These are phyloP conservation scores for Tylopilus sp. DNA, from an alignment of 1,284 basidiomycete genomes.

Conservation along the genomic window DNA sequence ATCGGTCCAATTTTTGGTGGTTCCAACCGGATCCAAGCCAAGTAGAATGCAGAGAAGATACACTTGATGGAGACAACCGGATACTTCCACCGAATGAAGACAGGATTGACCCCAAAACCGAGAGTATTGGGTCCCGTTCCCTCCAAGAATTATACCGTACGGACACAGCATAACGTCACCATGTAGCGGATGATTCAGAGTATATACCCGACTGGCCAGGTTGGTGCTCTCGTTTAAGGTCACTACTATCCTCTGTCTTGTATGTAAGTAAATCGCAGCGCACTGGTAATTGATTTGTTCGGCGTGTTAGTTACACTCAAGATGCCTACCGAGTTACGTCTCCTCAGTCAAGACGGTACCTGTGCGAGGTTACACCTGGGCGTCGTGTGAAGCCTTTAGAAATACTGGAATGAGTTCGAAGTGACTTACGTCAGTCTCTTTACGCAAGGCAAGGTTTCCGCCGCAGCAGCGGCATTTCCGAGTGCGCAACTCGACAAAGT, in stretches of 20 bases:
- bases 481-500: too few relatives aligned
- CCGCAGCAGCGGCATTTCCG: too few relatives aligned
- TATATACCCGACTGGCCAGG: too few relatives aligned
- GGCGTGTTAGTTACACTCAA: too few relatives aligned
- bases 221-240: background rate
- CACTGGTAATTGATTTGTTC: too few relatives aligned
- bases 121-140: background rate
- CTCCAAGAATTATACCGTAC: slow-evolving; percentile 8
- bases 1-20: slow-evolving; percentile 23
- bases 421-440: too few relatives aligned
- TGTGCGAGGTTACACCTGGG: too few relatives aligned
- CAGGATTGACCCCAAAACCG: background rate
- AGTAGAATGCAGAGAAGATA: background rate
- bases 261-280: too few relatives aligned
- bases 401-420: too few relatives aligned
- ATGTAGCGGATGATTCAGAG: background rate
- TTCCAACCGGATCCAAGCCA: slow-evolving; percentile 22
- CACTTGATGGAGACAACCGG: background rate
- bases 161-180: background rate
- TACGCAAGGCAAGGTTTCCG: too few relatives aligned
- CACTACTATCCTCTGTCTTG: background rate
- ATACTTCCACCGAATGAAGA: background rate
- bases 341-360: too few relatives aligned
- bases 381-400: rapidly evolving
- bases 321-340: too few relatives aligned